Base-by-base conservation (phyloP, 177 flowering plant genomes). In the Vitis hybrid region DNA sequence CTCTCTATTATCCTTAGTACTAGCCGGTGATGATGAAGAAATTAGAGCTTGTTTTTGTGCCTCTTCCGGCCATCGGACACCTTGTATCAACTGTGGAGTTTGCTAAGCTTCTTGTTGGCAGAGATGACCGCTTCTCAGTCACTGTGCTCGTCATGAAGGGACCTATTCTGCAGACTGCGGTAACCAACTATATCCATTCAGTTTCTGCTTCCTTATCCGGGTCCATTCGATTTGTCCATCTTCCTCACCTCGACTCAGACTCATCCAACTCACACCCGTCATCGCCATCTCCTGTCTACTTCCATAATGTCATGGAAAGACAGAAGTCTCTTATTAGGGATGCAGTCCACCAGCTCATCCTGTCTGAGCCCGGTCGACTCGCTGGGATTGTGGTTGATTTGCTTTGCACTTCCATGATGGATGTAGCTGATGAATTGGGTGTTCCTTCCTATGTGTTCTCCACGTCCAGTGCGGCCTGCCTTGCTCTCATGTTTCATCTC, bases 371-470 rank as follows among this genome's bases (percentile, higher is more conserved):
- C 8, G 45, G 48, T 3, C 59, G n/a, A 40, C 76, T 78, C 30
- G 82, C 69, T 10, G 82, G 79, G 3, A 60, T 81, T 32, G 75
- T 81, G n/a, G 6, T 77, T 5, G 80, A 77, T 26, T 32, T 77
- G 67, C 50, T 74, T 18, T 71, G 71, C 30, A 62, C 66, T 2
- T 0, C 70, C 56, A 65, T 77, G 78, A 66, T 71, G 3, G 80
- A 80, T 19, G 61, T 74, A 3, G 78, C 76, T 8, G 32, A 32
- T 11, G 78, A 77, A 51, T 63, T 77, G 2, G 72, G 74, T 4
- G 59, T 80, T 54, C 80, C 83, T 7, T 3, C 64, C 2, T 80
- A 67, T 56, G 15, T 77, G 30, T 80, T 54, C 72, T 63, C 60
- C 75, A 32, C 80, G 2, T 62, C 79, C 4, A 21, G 61, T 11